Base-by-base conservation (phyloP, 2,329 filamentous ascomycete species). In the Metarhizium anisopliae region DNA sequence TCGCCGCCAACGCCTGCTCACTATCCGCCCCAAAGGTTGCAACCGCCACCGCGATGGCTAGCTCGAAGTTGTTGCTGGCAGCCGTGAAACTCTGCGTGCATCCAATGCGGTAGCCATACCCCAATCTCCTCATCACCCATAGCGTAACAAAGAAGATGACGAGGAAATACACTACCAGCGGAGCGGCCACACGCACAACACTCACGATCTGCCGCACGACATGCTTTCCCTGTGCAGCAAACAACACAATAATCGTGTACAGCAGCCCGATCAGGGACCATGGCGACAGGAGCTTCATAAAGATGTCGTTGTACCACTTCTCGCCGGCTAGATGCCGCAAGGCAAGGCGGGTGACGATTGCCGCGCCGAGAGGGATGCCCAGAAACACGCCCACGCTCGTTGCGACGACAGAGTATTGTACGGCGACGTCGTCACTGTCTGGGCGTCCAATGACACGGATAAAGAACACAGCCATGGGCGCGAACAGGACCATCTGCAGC, bases 31-130 rank as follows among this genome's bases (percentile, higher is more conserved):
- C 91, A 70, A 87, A 95, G 0, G 86, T 86, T 0, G 90, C 87
- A 3, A 95, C 85, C 0, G 89, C 89, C 0, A 96, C 90, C 0
- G 90, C 90, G 70, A 96, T 95, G 0, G 91, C 90, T 29, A 96
- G 74, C 73, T 96, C 91, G 64, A 96, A 96, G 67, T 96, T 95
- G 66, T 96, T 96, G 68, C 90, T 95, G 1, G 89, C 88, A 0
- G 90, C 92, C 0, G 89, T 95, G 64, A 95, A 94, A 66, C 88
- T 91, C 71, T 95, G 90, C 2, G 90, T 93, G 11, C 80, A 78
- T 1, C 81, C 79, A 1, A 91, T 68, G 40, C 78, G 78, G 66
- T 95, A 95, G 0, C 82, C 83, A 57, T 91, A 91, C 0, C 89
- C 87, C n/a, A 86, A 71, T n/a, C 76, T 78, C 51, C 78, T 76